Percentiles rank a stretch among this genome's conserved stretches.
These are phyloP conservation scores for Leccinum incarnatum DNA, from an alignment of 768 basidiomycete species.

Conservation along the genomic window DNA sequence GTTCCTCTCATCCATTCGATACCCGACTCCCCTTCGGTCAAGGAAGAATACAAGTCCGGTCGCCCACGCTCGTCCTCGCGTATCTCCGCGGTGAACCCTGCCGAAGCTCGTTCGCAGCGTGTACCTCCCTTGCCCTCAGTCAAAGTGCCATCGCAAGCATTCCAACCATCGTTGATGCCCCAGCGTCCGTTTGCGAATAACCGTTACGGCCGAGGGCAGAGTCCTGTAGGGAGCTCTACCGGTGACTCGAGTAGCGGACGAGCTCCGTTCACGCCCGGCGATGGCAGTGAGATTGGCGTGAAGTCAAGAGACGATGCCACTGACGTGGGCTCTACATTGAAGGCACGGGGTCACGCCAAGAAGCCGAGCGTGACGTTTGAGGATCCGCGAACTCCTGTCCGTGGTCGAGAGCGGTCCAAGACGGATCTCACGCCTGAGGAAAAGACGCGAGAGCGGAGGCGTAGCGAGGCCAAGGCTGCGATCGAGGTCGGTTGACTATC, in stretches of 20 bases:
- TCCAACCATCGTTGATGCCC: conserved; percentile 28
- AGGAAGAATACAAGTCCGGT: conserved; percentile 17
- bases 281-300: conserved; percentile 62
- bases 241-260: conserved; percentile 81
- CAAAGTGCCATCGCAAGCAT: conserved; percentile 27
- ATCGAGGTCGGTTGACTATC: conserved; percentile 59
- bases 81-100: conserved; percentile 5
- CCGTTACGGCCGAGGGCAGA: conserved; percentile 45
- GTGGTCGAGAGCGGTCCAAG: conserved; percentile 32
- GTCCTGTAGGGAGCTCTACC: conserved; percentile 75
- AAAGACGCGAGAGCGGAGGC: conserved; percentile 67
- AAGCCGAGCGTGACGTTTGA: conserved; percentile 70
- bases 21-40: conserved; percentile 33
- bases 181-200: conserved; percentile 56
- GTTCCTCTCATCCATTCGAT: conserved; percentile 32
- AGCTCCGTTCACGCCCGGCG: conserved; percentile 71
- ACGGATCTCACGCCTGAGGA: conserved; percentile 41
- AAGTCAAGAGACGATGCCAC: conserved; percentile 20
- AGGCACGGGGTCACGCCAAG: conserved; percentile 42
- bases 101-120: conserved; percentile 15
- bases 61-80: conserved; percentile 11
- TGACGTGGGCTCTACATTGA: conserved; percentile 29
- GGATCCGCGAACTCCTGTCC: conserved; percentile 38
- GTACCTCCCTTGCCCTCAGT: conserved; percentile 7
- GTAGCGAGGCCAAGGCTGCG: conserved; percentile 82